Evolutionary conservation across 2,329 filamentous ascomycete genomes (phyloP).

Genomic region (Apiospora kogelbergensis): DNA sequence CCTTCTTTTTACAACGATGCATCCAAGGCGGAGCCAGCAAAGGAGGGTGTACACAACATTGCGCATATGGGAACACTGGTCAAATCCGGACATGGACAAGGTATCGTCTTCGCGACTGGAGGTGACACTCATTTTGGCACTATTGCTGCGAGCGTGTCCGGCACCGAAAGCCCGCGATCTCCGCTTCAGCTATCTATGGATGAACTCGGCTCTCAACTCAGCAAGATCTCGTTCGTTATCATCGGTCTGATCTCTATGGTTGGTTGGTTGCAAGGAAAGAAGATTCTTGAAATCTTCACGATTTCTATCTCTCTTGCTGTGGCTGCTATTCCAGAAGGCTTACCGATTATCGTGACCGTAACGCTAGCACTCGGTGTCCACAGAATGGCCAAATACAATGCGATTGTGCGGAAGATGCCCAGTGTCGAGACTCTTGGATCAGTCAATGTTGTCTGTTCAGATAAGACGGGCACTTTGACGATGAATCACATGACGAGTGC

Average conservation of each 20-base stretch:
- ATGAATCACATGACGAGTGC: constrained; percentile 98
- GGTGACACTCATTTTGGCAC: constrained; percentile 93
- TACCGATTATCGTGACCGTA: constrained; percentile 97
- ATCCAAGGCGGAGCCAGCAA: constrained; percentile 63
- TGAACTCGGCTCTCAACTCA: constrained; percentile 90
- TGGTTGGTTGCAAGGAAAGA: constrained; percentile 86
- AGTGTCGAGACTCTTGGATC: constrained; percentile 97
- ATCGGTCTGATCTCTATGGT: constrained; percentile 92
- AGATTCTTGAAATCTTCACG: constrained; percentile 90
- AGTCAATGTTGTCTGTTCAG: constrained; percentile 99
- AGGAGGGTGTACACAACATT: constrained; percentile 82
- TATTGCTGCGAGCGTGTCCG: constrained; percentile 89
- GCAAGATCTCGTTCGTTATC: constrained; percentile 93
- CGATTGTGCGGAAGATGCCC: constrained; percentile 92
- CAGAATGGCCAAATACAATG: constrained; percentile 92
- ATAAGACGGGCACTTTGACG: constrained; percentile 95
- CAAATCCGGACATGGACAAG: constrained; percentile 91
- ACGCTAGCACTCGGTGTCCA: constrained; percentile 93
- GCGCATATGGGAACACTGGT: constrained; percentile 98
- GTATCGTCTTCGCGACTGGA: constrained; percentile 95
- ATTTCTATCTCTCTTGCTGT: constrained; percentile 97
- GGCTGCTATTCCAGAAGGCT: constrained; percentile 86
- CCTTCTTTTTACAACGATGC: constrained; percentile 56
- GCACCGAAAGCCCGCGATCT: constrained; percentile 92
- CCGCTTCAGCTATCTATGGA: constrained; percentile 97